A percentile compares a stretch with the other conserved stretches of the same genome.
These are phyloP conservation scores for Glomus cerebriforme DNA, from an alignment of 192 early-diverging fungal species.

Conservation along the genomic window DNA sequence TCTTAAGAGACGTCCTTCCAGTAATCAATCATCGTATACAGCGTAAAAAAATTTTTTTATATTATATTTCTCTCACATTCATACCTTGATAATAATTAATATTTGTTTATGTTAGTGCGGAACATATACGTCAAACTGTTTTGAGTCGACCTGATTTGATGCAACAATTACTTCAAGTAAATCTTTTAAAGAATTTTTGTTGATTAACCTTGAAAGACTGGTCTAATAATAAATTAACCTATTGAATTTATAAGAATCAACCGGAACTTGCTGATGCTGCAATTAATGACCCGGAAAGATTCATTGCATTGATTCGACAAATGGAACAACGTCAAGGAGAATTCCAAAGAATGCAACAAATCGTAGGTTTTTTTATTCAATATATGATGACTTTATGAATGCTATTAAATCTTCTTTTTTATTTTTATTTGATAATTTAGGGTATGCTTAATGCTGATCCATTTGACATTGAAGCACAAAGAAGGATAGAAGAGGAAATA, in stretches of 20 bases:
- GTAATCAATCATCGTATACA: conserved; percentile 23
- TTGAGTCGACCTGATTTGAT: conserved; percentile 60
- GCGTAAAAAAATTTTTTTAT: conserved; percentile 23
- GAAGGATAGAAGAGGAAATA: conserved; percentile 90
- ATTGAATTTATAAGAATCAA: not conserved
- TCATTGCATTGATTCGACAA: not conserved
- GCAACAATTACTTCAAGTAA: conserved; percentile 60
- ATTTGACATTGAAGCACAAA: conserved; percentile 89
- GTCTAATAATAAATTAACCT: not conserved
- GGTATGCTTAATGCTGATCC: conserved; percentile 73
- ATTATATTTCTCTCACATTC: not conserved
- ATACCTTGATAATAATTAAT: too few species aligned
- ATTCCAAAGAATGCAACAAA: conserved; percentile 16
- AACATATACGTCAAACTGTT: conserved; percentile 62
- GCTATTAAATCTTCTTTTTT: not conserved
- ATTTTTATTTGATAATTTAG: conserved; percentile 41
- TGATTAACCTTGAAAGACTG: not conserved
- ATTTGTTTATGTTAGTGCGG: not conserved
- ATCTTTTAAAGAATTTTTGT: not conserved
- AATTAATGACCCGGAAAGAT: conserved; percentile 44
- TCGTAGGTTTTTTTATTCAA: not conserved
- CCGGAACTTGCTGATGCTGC: conserved; percentile 58
- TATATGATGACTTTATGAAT: not conserved
- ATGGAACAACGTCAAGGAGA: conserved; percentile 1
- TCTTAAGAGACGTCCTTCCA: conserved; percentile 41